Evolutionary conservation across 2,329 filamentous ascomycete species (phyloP), one percentile per base, ranked within the genome.

Genomic region (Microdochium nivale): DNA sequence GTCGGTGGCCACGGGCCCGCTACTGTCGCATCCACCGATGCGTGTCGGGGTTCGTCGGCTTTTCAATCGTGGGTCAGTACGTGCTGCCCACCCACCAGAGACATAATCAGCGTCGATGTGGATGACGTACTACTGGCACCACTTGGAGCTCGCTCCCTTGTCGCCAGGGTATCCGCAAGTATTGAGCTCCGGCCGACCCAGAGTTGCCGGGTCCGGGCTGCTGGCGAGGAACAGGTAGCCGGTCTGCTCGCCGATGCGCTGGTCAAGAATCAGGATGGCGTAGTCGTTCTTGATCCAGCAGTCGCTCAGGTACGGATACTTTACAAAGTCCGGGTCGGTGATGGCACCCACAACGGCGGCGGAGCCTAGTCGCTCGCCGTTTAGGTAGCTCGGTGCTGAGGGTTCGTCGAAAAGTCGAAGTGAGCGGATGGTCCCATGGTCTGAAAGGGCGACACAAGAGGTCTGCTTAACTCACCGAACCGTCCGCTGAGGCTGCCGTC

Each of bases 121-220:
- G 14, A 14, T 3, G 14, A 37, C 33, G 8, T 5, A 37, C 33
- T 37, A 37, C n/a, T 37, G 33, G 33, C 33, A 37, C 33, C 33
- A 37, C 33, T 37, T 37, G n/a, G 33, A 37, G 16, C n/a, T 16
- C 33, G 49, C 52, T 46, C 57, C 56, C 16, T 47, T 52, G 50
- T 59, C 58, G 11, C 51, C 52, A 2, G 58, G 58, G 51, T 60
- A 60, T 23, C 58, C 58, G 33, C 56, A 52, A 47, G 58, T 55
- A 47, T 54, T 51, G 53, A 60, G 55, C 49, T 52, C 52, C 16
- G 55, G 52, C 23, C 46, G 51, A 25, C 57, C 56, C 13, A 55
- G 35, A 33, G 52, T 51, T 16, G 50, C 51, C 14, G 51, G 52
- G 47, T 58, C 54, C 21, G 56, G 53, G 3, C 51, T 46, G 50